phyloP scores from a whole-genome alignment of 192 early-diverging fungal species.

The Linnemannia elongata region DNA sequence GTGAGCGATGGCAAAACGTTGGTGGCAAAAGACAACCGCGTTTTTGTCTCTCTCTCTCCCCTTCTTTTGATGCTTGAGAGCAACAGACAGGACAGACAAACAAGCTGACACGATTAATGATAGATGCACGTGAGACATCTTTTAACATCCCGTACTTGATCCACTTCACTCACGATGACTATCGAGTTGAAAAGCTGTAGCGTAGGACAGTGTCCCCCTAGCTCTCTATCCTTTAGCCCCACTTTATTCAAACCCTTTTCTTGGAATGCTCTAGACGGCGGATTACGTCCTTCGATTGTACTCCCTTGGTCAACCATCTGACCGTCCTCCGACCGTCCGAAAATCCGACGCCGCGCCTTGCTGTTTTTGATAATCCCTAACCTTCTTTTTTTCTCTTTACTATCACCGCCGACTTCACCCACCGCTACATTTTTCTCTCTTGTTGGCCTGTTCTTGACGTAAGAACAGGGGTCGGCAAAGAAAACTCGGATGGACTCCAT shows the following conservation, averaged over 20 bases:
- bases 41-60: not conserved
- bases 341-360: not conserved
- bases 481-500: not conserved
- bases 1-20: not conserved
- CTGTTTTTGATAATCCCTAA: not conserved
- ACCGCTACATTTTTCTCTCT: not conserved
- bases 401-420: not conserved
- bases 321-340: not conserved
- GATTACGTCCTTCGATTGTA: not conserved
- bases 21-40: constrained; percentile 3
- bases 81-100: not conserved
- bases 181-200: too few relatives aligned
- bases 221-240: too few relatives aligned
- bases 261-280: not conserved
- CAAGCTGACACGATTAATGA: not conserved
- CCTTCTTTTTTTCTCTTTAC: not conserved
- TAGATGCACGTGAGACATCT: not conserved
- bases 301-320: not conserved
- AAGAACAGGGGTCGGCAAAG: not conserved
- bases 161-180: too few relatives aligned
- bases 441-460: not conserved
- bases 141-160: not conserved
- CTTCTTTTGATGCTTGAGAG: not conserved
- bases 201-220: too few relatives aligned
- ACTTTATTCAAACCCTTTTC: too few relatives aligned